Evolutionary conservation across 2,329 filamentous ascomycete species (phyloP), one percentile per base, ranked within the genome.

Genomic region (Colletotrichum sp.): DNA sequence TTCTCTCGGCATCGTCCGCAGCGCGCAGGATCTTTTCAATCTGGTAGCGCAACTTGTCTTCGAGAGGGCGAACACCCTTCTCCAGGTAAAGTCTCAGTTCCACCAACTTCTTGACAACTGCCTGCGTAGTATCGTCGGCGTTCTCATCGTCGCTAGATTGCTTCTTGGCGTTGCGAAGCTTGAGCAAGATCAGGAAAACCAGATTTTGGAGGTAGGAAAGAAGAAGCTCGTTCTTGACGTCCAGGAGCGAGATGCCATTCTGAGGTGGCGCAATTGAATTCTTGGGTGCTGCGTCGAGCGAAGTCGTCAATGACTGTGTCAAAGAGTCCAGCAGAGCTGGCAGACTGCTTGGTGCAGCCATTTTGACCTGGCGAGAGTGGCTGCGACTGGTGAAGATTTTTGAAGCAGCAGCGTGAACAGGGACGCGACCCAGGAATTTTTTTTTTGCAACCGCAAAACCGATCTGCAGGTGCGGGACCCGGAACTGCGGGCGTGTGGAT

Each of bases 141-240:
- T 83, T 80, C 1, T 87, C 80, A 18, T 79, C 75, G 12, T 80
- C 77, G 3, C 78, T 71, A 28, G 79, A 78, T 21, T 72, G 68
- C n/a, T 71, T 72, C 73, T 84, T 86, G 7, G 84, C 78, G 82
- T 92, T 92, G 74, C 95, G 92, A 24, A 99, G 85, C 81, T 98
- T 96, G 48, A 98, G 85, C 3, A 98, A 87, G 60, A 98, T 94
- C 55, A 98, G 87, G 80, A 98, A 98, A 60, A 97, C 95, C 6
- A 99, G 92, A 81, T 98, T 98, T 81, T 99, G 96, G 0, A 99
- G 89, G 85, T 99, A 99, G 6, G 96, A 96, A 52, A 99, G 92
- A 21, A 99, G 92, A n/a, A 99, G 90, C 83, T 99, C 97, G 85
- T 98, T 99, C 87, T 99, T 99, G 78, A 95, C 93, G 83, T 99